These are phyloP conservation scores for Globisporangium viniferum DNA, from an alignment of 352 stramenopile genomes.

Conservation along the genomic window DNA sequence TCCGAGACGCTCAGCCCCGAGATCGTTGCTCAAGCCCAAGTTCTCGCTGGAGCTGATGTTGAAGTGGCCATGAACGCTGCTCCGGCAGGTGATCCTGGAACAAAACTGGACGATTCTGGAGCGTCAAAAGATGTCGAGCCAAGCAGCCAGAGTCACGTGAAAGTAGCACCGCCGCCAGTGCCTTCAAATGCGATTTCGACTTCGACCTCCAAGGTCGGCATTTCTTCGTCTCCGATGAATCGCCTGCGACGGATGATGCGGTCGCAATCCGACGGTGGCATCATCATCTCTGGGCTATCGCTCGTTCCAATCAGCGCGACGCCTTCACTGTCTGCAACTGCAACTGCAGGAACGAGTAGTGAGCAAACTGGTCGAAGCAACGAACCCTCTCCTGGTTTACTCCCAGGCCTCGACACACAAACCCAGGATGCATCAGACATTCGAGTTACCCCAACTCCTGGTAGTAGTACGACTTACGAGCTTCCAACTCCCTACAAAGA, in stretches of 20 bases:
- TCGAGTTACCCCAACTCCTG: not conserved
- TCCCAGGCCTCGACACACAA: not conserved
- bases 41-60: not conserved
- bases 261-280: slow-evolving; percentile 34
- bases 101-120: not conserved
- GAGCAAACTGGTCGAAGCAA: not conserved
- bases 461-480: not conserved
- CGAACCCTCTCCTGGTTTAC: not conserved
- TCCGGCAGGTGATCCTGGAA: not conserved
- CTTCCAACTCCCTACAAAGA: not conserved
- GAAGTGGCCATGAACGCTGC: not conserved
- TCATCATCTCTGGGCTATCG: slow-evolving; percentile 6
- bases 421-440: not conserved
- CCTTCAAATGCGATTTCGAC: not conserved
- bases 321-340: not conserved
- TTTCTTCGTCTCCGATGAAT: slow-evolving; percentile 17
- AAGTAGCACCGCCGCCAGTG: not conserved
- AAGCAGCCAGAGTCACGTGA: not conserved
- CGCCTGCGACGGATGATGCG: slow-evolving; percentile 24
- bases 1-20: not conserved
- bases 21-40: not conserved
- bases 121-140: not conserved
- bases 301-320: not conserved
- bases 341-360: no score
- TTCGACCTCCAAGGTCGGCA: not conserved